Conservation (phyloP, 1,284 basidiomycete species). For the Pulveroboletus sp. region DNA sequence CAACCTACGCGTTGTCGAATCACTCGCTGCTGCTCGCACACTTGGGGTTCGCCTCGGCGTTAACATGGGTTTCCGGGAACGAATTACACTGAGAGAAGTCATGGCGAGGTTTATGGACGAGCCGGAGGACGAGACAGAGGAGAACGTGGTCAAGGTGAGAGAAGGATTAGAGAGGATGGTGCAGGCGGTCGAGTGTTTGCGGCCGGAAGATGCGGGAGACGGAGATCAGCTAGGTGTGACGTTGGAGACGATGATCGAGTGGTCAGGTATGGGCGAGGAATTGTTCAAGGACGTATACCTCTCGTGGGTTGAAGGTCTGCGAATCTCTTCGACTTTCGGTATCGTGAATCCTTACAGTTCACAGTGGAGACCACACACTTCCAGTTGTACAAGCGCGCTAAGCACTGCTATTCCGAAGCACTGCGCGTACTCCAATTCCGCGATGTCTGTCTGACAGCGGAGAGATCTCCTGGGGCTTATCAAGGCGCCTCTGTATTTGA, state of each 20-base stretch:
- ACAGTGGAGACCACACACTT: conserved; percentile 77
- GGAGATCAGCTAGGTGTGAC: conserved; percentile 57
- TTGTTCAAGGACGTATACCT: conserved; percentile 70
- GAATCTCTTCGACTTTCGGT: not conserved
- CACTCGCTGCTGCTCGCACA: conserved; percentile 74
- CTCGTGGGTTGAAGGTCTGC: conserved; percentile 73
- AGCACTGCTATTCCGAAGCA: conserved; percentile 77
- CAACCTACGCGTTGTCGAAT: conserved; percentile 88
- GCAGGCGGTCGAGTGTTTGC: conserved; percentile 54
- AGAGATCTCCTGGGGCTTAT: conserved; percentile 20
- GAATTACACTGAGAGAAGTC: conserved; percentile 53
- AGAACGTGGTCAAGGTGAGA: conserved; percentile 47
- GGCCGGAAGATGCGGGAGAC: conserved; percentile 39
- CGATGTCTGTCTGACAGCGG: conserved; percentile 55
- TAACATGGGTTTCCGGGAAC: conserved; percentile 45
- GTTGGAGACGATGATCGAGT: conserved; percentile 70
- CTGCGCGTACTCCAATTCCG: conserved; percentile 79
- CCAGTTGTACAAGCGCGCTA: conserved; percentile 77
- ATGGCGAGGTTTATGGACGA: conserved; percentile 52
- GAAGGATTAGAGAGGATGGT: conserved; percentile 50
- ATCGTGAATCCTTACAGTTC: conserved; percentile 46
- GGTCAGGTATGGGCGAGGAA: conserved; percentile 57
- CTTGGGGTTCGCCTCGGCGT: conserved; percentile 61
- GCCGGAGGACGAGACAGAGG: conserved; percentile 42
- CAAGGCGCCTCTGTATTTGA: conserved; percentile 37